Evolutionary conservation across 257 asterid genomes (phyloP).

Genomic region (Sherardia arvensis): DNA sequence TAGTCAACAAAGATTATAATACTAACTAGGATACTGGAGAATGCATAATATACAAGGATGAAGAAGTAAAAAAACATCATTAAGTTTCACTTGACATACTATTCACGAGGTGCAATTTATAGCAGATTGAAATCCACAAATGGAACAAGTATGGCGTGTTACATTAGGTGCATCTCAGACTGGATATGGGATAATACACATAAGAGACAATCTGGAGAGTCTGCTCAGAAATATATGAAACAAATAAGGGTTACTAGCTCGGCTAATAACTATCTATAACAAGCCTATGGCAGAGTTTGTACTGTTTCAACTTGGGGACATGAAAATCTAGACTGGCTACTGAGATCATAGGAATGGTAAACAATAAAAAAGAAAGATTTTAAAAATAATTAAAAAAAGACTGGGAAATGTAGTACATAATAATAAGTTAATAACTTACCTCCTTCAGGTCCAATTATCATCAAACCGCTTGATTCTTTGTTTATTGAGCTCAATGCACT

Average conservation of each 20-base stretch:
- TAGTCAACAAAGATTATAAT: slow-evolving; percentile 3
- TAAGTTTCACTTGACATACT: not conserved
- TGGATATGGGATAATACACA: not conserved
- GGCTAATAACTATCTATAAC: not conserved
- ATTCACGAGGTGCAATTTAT: not conserved
- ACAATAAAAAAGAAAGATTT: not conserved
- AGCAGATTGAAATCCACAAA: not conserved
- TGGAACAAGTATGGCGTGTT: not conserved
- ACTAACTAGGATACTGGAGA: not conserved
- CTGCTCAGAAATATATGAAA: not conserved
- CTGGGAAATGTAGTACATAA: not conserved
- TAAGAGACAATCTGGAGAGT: not conserved
- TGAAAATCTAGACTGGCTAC: not conserved
- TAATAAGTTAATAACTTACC: slow-evolving; percentile 63
- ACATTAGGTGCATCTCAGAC: not conserved
- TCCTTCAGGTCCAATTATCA: slow-evolving; percentile 98
- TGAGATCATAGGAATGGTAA: not conserved
- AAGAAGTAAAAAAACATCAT: not conserved
- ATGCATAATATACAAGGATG: not conserved
- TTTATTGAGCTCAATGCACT: slow-evolving; percentile 31
- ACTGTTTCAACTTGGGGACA: not conserved
- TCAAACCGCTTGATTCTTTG: slow-evolving; percentile 48
- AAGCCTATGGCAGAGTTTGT: not conserved
- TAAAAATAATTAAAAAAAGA: no score
- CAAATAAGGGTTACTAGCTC: not conserved